phyloP scores from a whole-genome alignment of 169 alveolate genomes.

The Toxoplasma gondii region DNA sequence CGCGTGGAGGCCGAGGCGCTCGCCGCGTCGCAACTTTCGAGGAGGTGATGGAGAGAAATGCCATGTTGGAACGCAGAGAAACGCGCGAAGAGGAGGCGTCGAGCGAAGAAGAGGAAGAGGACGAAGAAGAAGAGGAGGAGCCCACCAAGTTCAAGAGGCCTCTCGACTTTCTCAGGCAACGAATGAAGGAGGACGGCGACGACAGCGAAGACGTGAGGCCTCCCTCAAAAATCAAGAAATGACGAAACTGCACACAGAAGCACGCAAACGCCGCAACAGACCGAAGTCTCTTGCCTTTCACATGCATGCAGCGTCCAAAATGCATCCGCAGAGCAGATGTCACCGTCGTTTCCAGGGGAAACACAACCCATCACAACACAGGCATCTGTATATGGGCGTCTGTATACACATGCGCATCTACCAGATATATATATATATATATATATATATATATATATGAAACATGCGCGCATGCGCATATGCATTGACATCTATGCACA shows the following conservation, averaged over 20 bases:
- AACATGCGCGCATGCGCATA: too few relatives aligned
- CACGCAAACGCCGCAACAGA: too few relatives aligned
- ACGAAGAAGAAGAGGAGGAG: neutral
- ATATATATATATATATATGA: neutral
- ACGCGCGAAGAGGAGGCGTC: neutral
- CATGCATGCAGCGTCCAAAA: too few relatives aligned
- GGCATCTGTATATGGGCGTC: neutral
- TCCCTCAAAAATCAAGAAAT: too few relatives aligned
- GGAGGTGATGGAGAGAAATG: neutral
- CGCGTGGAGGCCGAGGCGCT: neutral
- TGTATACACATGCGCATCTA: neutral
- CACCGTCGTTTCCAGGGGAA: neutral
- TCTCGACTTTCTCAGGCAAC: slow-evolving; percentile 17
- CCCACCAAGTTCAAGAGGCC: neutral
- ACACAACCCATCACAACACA: neutral
- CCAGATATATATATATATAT: neutral
- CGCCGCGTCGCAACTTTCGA: slow-evolving; percentile 2
- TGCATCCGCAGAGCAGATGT: too few relatives aligned
- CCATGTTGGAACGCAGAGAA: neutral
- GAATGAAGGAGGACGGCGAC: neutral
- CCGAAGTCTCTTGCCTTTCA: too few relatives aligned
- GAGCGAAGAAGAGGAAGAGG: slow-evolving; percentile 11
- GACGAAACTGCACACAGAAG: too few relatives aligned
- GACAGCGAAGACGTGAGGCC: neutral
- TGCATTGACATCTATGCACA: too few relatives aligned